Conservation (phyloP, 768 basidiomycete species). For the Collybiopsis luxurians region DNA sequence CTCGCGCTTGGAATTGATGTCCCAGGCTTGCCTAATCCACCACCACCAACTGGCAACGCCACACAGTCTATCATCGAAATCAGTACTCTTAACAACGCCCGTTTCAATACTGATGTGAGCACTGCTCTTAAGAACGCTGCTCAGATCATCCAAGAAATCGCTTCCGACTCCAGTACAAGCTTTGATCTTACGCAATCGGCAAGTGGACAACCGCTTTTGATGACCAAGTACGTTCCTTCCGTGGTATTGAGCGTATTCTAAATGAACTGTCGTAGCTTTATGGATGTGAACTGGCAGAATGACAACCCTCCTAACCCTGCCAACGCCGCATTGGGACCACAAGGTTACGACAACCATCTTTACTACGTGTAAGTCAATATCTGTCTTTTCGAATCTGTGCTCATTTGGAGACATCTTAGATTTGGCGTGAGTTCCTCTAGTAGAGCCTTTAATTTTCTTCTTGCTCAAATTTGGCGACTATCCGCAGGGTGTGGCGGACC, state of each 20-base stretch:
- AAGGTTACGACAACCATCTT: conserved; percentile 75
- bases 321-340: conserved; percentile 64
- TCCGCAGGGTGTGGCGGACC: conserved; percentile 59
- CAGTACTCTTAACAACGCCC: conserved; percentile 1
- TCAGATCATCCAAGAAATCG: conserved; percentile 33
- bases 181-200: not conserved
- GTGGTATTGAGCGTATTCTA: not conserved
- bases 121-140: conserved; percentile 31
- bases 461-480: not conserved
- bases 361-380: conserved; percentile 60
- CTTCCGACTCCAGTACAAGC: conserved; percentile 15
- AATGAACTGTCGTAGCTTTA: conserved; percentile 48
- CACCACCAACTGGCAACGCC: not conserved
- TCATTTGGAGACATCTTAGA: conserved; percentile 25
- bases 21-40: not conserved
- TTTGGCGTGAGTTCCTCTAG: conserved; percentile 49
- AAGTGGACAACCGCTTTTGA: conserved; percentile 15
- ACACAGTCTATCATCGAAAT: not conserved
- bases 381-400: not conserved
- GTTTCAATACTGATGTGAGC: conserved; percentile 24
- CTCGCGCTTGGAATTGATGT: conserved; percentile 51
- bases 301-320: conserved; percentile 71
- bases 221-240: conserved; percentile 33
- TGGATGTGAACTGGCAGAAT: conserved; percentile 79
- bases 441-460: conserved; percentile 5